Percentiles rank a stretch among this genome's conserved stretches.
Conservation (phyloP, 2,329 filamentous ascomycete species). For the Emergomyces pasteurianus region DNA sequence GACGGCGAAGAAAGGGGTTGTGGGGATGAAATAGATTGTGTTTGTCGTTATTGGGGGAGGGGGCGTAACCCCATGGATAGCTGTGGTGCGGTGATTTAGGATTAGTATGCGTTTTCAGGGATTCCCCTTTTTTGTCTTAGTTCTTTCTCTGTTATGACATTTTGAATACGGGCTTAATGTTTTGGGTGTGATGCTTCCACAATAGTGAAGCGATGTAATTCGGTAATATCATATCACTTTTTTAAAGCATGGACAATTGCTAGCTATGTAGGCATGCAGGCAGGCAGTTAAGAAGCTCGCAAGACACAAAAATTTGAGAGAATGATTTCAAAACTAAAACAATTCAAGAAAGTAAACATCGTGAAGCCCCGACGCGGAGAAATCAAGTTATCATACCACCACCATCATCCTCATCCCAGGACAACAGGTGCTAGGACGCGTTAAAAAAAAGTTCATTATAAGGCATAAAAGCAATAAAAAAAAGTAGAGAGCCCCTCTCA, state of each 20-base stretch:
- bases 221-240: background rate
- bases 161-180: background rate
- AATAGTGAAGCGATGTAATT: background rate
- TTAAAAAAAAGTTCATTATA: background rate
- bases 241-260: background rate
- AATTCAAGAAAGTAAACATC: background rate
- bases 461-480: background rate
- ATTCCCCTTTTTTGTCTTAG: background rate
- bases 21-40: background rate
- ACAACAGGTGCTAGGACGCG: background rate
- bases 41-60: background rate
- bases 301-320: background rate
- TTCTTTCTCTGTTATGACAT: background rate
- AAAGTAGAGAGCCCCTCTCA: background rate
- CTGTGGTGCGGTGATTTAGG: too few relatives aligned
- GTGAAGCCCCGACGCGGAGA: background rate
- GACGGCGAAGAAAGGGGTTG: constrained; percentile 20
- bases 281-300: too few relatives aligned
- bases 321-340: background rate
- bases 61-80: too few relatives aligned
- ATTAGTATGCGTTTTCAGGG: background rate
- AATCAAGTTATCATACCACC: background rate
- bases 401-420: background rate
- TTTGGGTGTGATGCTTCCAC: background rate
- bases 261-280: background rate